These are phyloP conservation scores for Penicillium riverlandense DNA, from an alignment of 495 filamentous ascomycete genomes.

Conservation along the genomic window DNA sequence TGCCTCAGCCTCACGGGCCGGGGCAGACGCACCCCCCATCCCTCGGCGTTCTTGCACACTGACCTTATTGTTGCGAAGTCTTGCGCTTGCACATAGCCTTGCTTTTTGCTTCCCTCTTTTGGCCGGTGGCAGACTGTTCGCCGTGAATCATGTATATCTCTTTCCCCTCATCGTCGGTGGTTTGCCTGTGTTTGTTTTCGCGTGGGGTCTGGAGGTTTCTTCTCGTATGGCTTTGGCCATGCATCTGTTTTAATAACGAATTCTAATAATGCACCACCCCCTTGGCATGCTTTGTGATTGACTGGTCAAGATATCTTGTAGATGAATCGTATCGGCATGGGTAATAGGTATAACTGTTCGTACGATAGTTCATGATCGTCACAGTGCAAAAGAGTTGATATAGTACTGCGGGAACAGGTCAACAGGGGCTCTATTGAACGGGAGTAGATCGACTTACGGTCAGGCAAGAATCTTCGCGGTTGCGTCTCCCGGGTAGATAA, in stretches of 20 bases:
- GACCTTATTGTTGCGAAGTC: constrained; percentile 10
- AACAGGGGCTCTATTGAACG: not conserved
- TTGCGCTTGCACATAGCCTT: constrained; percentile 20
- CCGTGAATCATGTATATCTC: constrained; percentile 25
- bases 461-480: constrained; percentile 66
- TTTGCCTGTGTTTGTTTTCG: constrained; percentile 1
- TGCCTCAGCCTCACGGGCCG: constrained; percentile 2
- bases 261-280: constrained; percentile 8
- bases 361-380: too few relatives aligned
- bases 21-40: constrained; percentile 8
- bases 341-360: too few relatives aligned
- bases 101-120: constrained; percentile 12
- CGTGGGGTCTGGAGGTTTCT: constrained; percentile 3
- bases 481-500: constrained; percentile 68
- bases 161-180: not conserved
- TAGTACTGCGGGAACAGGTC: constrained; percentile 43
- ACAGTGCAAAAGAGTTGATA: constrained; percentile 42
- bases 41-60: constrained; percentile 15
- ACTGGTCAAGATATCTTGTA: constrained; percentile 3
- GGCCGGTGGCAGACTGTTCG: not conserved
- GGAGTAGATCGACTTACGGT: constrained; percentile 50
- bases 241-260: constrained; percentile 18
- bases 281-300: not conserved
- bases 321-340: not conserved
- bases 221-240: constrained; percentile 6